A percentile compares a stretch with the other conserved stretches of the same genome.
phyloP scores from a whole-genome alignment of 345 rosid species.

The Eucalyptus rudis region DNA sequence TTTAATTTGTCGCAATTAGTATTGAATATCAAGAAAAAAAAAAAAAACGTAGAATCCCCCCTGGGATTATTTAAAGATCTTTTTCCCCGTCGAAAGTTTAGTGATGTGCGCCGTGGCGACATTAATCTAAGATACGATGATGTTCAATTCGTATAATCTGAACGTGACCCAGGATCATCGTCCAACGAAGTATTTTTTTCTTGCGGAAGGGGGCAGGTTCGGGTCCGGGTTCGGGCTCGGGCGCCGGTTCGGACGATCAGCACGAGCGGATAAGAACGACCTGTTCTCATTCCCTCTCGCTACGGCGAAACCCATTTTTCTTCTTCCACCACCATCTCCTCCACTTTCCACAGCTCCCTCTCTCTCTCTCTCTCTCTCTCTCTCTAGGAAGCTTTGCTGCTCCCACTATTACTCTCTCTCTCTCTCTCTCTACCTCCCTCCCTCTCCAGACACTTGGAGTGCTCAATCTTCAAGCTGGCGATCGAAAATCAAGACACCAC shows the following conservation, averaged over 20 bases:
- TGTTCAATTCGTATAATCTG: neutral
- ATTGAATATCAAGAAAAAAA: neutral
- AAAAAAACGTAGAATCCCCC: neutral
- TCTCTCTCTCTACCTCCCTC: neutral
- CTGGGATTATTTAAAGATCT: neutral
- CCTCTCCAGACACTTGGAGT: neutral
- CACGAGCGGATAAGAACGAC: conserved; percentile 55
- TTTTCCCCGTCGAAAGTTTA: neutral
- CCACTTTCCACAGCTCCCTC: neutral
- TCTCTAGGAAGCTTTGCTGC: neutral
- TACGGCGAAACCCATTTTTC: neutral
- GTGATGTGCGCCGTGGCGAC: neutral
- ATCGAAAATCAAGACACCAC: conserved; percentile 69
- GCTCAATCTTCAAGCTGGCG: conserved; percentile 52
- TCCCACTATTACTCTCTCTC: neutral
- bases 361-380: no score
- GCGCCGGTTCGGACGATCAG: neutral
- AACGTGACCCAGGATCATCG: neutral
- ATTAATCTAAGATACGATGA: neutral
- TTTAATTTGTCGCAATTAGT: neutral
- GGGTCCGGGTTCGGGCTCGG: neutral
- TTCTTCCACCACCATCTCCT: neutral
- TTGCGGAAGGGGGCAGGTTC: no score
- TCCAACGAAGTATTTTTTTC: neutral
- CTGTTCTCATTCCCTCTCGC: neutral